phyloP scores from a whole-genome alignment of 139 green algal genomes.

The Chlamydomonas schloesseri region DNA sequence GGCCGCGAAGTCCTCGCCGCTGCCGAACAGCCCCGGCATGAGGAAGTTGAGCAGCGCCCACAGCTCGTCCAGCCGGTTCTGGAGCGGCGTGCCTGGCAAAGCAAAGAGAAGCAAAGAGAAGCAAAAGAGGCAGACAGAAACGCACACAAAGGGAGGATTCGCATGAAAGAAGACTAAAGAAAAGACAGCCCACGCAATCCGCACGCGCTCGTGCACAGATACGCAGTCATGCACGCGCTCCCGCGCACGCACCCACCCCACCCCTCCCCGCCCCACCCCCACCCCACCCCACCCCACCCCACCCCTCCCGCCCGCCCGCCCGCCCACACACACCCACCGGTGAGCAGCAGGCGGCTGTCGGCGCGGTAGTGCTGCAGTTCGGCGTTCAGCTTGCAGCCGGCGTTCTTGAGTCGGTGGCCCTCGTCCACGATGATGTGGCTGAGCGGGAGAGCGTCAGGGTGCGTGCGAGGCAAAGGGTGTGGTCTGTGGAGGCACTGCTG shows the following conservation, averaged over 20 bases:
- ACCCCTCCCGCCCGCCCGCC: not conserved
- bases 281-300: not conserved
- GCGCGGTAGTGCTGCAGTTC: constrained; percentile 54
- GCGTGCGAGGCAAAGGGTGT: no score
- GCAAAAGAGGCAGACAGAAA: no score
- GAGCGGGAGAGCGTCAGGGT: no score
- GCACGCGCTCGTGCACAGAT: no score
- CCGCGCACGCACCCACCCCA: no score
- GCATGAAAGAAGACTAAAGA: no score
- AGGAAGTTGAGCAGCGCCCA: constrained; percentile 97
- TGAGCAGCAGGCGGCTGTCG: constrained; percentile 74
- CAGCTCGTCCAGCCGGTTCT: constrained; percentile 91
- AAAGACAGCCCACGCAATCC: no score
- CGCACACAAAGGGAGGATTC: no score
- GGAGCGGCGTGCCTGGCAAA: constrained; percentile 52
- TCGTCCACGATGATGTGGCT: constrained; percentile 93
- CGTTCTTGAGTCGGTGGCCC: constrained; percentile 97
- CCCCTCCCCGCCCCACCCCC: no score
- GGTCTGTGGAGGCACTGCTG: no score
- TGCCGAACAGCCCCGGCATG: constrained; percentile 88
- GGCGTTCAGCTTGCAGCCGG: constrained; percentile 79
- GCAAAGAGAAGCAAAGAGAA: no score
- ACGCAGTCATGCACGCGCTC: no score
- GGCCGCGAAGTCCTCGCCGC: constrained; percentile 70
- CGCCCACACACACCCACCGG: constrained; percentile 64